Conservation (phyloP, 148 eudicot species). For the Cornus suecica region DNA sequence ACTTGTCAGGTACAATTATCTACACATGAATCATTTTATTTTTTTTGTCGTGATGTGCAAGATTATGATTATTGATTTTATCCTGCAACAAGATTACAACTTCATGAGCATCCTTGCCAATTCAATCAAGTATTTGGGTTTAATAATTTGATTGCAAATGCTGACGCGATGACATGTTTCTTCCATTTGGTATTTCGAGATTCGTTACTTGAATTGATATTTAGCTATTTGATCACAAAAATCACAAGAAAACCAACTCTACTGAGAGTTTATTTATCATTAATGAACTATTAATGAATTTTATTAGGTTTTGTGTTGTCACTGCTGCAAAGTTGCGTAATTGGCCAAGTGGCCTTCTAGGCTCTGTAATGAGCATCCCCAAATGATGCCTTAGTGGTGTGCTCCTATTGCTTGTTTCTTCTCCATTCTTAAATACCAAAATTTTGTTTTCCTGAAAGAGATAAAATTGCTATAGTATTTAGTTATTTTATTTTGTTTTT, state of each 20-base stretch:
- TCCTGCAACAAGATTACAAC: not conserved
- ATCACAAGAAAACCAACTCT: not conserved
- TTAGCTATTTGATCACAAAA: not conserved
- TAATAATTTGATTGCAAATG: not conserved
- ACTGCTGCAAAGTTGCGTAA: not conserved
- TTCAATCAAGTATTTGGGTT: not conserved
- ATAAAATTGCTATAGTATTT: not conserved
- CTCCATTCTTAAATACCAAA: not conserved
- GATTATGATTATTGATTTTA: too few species aligned
- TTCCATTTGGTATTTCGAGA: not conserved
- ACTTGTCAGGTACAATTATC: too few species aligned
- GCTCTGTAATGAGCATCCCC: not conserved
- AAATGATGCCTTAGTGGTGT: not conserved
- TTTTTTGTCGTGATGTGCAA: too few species aligned
- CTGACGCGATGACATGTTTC: not conserved
- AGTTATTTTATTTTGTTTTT: too few species aligned
- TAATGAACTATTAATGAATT: too few species aligned
- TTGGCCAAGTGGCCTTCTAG: not conserved
- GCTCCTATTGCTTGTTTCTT: not conserved
- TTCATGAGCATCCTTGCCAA: too few species aligned
- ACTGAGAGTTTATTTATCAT: too few species aligned
- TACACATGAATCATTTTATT: too few species aligned
- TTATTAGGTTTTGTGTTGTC: too few species aligned
- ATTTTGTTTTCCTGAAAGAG: not conserved
- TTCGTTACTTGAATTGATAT: not conserved